Evolutionary conservation across 73 alveolate species (phyloP).

Genomic region (Diophrys sp.): DNA sequence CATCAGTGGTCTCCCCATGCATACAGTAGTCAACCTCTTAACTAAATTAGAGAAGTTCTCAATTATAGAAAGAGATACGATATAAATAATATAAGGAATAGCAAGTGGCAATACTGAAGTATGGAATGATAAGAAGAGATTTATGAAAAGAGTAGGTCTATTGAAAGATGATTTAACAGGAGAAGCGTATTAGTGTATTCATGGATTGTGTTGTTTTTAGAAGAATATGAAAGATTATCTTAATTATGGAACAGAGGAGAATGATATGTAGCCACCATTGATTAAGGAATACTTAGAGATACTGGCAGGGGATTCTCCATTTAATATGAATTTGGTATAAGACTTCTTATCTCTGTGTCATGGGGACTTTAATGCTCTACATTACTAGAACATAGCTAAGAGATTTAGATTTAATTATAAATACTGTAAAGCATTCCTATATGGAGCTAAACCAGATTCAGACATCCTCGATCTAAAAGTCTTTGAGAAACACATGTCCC

Average conservation of each 20-base stretch:
- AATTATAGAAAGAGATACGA: neutral
- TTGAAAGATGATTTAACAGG: neutral
- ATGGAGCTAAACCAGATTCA: neutral
- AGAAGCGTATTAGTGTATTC: neutral
- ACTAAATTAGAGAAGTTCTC: neutral
- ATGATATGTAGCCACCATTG: neutral
- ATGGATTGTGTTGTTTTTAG: neutral
- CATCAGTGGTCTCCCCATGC: neutral
- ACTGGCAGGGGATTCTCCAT: neutral
- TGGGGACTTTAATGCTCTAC: neutral
- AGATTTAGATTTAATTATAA: neutral
- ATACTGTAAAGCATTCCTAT: neutral
- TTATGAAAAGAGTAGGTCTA: neutral
- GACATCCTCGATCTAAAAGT: neutral
- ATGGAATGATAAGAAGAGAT: neutral
- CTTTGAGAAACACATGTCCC: neutral
- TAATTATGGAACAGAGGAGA: neutral
- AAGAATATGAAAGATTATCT: neutral
- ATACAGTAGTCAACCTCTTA: neutral
- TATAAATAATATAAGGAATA: neutral
- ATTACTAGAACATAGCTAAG: neutral
- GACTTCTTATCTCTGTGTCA: neutral
- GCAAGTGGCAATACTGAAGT: neutral
- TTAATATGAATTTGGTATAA: neutral
- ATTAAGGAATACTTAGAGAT: neutral